These are phyloP conservation scores for Ormosia semicastrata DNA, from an alignment of 306 rosid species.

Conservation along the genomic window DNA sequence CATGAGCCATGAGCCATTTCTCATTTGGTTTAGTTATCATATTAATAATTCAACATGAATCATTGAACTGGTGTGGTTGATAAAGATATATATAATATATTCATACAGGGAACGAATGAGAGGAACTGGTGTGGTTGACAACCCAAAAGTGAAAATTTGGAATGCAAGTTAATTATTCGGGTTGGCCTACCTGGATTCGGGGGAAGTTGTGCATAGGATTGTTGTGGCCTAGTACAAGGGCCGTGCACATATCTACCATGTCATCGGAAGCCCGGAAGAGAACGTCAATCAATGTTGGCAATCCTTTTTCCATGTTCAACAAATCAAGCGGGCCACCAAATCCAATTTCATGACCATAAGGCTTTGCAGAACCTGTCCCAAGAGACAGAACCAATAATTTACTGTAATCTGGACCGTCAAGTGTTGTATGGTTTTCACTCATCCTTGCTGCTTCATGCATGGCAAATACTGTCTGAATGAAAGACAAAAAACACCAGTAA, in stretches of 20 bases:
- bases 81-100: no score
- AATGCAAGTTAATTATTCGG: neutral
- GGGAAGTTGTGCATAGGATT: constrained; percentile 18
- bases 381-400: constrained; percentile 24
- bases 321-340: neutral
- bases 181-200: constrained; percentile 13
- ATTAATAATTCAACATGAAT: no score
- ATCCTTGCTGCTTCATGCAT: constrained; percentile 16
- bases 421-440: neutral
- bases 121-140: no score
- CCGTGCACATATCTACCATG: constrained; percentile 20
- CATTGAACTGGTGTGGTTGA: no score
- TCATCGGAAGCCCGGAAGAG: constrained; percentile 18
- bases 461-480: constrained; percentile 15
- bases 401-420: neutral
- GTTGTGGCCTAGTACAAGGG: neutral
- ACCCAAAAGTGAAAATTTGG: neutral
- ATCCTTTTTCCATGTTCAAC: neutral
- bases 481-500: neutral
- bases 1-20: neutral
- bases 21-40: neutral
- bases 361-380: constrained; percentile 24
- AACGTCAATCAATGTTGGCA: constrained; percentile 8
- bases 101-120: no score
- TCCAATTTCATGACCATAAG: neutral